phyloP scores from a whole-genome alignment of 164 flowering plant genomes.

The Macadamia tetraphylla region DNA sequence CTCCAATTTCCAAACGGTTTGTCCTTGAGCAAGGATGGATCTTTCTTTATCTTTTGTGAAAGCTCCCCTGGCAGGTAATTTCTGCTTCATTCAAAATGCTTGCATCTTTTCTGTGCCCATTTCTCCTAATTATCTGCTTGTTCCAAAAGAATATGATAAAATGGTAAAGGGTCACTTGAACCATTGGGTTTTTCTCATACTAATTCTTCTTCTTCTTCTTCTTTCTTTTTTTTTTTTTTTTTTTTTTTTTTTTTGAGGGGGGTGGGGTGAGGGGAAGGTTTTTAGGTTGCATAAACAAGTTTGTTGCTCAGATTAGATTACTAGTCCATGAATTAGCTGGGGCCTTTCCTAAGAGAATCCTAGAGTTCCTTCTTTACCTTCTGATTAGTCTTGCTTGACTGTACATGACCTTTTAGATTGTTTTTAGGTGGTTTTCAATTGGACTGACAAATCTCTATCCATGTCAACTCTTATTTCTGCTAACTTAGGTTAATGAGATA shows the following conservation, averaged over 20 bases:
- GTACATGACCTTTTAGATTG: neutral
- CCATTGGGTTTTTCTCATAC: neutral
- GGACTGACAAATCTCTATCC: neutral
- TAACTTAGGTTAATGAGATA: conserved; percentile 52
- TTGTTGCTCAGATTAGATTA: too few relatives aligned
- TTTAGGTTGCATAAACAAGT: too few relatives aligned
- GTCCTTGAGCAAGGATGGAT: conserved; percentile 75
- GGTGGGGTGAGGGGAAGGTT: too few relatives aligned
- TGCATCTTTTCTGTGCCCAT: neutral
- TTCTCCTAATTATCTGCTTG: neutral
- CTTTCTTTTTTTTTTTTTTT: too few relatives aligned
- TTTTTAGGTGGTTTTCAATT: neutral
- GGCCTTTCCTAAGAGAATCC: neutral
- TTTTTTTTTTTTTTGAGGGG: too few relatives aligned
- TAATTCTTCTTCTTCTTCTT: too few relatives aligned
- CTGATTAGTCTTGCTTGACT: neutral
- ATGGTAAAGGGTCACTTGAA: neutral
- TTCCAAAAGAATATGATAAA: neutral
- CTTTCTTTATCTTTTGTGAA: conserved; percentile 70
- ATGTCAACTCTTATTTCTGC: neutral
- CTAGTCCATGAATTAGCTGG: neutral
- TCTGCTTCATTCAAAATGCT: neutral
- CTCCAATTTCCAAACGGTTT: conserved; percentile 82
- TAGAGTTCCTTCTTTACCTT: neutral
- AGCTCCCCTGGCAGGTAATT: conserved; percentile 59